phyloP scores from a whole-genome alignment of 2,329 filamentous ascomycete species.

The Clonostachys sp. region DNA sequence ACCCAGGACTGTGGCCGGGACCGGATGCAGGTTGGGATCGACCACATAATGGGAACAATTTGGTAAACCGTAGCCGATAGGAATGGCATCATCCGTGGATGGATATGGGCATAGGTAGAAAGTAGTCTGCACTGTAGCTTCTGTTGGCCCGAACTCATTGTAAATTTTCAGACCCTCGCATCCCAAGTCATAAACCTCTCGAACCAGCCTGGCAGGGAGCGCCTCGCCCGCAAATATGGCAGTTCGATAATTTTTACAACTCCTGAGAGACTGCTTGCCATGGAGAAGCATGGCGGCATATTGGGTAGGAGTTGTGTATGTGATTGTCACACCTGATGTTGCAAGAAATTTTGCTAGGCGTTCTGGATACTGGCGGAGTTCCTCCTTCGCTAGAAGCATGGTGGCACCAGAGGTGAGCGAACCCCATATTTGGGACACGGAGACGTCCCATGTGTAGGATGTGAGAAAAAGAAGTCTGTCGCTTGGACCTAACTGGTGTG shows the following conservation, averaged over 20 bases:
- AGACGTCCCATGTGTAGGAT: conserved; percentile 30
- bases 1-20: conserved; percentile 4
- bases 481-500: conserved; percentile 11
- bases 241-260: conserved; percentile 10
- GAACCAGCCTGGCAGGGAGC: conserved; percentile 4
- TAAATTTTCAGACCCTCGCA: conserved; percentile 5
- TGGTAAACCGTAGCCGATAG: conserved; percentile 3
- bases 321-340: conserved; percentile 14
- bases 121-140: conserved; percentile 8
- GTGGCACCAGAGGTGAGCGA: conserved; percentile 23
- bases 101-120: background rate
- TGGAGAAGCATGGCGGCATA: conserved; percentile 11
- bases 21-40: conserved; percentile 14
- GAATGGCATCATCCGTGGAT: background rate
- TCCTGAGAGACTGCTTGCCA: background rate
- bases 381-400: conserved; percentile 13
- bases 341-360: background rate
- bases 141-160: conserved; percentile 23
- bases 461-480: conserved; percentile 24
- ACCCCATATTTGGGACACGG: conserved; percentile 23
- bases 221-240: conserved; percentile 17
- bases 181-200: conserved; percentile 4
- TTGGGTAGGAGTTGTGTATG: conserved; percentile 33
- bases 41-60: conserved; percentile 32
- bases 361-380: background rate